Evolutionary conservation across 805 yeast genomes (phyloP), one percentile per base, ranked within the genome.

Genomic region (Groenewaldozyma tartarivorans): DNA sequence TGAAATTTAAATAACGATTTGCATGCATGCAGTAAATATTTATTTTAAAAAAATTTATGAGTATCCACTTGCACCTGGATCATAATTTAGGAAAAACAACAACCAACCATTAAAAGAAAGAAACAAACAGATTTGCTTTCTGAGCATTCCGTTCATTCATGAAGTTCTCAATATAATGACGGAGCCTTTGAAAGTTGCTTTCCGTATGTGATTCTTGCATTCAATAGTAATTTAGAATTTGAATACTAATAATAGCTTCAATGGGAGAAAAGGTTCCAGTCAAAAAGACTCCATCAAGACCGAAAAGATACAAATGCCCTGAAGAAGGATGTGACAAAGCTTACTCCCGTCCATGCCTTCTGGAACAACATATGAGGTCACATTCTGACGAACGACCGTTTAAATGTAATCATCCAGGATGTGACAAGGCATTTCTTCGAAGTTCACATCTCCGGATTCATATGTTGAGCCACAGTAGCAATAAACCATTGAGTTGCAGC

Each of bases 361-460:
- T 92, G 38, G 83, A 79, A 27, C 95, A 85, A 52, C 98, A 92
- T 54, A 68, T 72, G 46, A 66, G 90, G 31, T 60, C 82, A 0
- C 98, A 92, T 53, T 72, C 82, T 2, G 82, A 84, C 45, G 77
- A 79, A 32, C 66, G 92, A 40, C 95, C 95, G 0, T 90, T 77
- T 55, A 53, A 53, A 35, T 92, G 98, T 56, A 39, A 58, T 1
- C 44, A 51, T 9, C 56, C 60, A 2, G 64, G 59, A 3, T 92
- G 98, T 60, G 66, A 61, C 1, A 74, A 74, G 46, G 58, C 79
- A 0, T 92, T 86, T 54, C 66, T 75, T 15, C 69, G 95, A 39
- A 81, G 79, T 47, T 75, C 83, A n/a, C 96, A 90, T 62, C 63
- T 90, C 33, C 72, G 76, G 38, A 73, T 85, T 20, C 98, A 92